phyloP scores from a whole-genome alignment of 2,329 filamentous ascomycete genomes.

The Alternaria atra region DNA sequence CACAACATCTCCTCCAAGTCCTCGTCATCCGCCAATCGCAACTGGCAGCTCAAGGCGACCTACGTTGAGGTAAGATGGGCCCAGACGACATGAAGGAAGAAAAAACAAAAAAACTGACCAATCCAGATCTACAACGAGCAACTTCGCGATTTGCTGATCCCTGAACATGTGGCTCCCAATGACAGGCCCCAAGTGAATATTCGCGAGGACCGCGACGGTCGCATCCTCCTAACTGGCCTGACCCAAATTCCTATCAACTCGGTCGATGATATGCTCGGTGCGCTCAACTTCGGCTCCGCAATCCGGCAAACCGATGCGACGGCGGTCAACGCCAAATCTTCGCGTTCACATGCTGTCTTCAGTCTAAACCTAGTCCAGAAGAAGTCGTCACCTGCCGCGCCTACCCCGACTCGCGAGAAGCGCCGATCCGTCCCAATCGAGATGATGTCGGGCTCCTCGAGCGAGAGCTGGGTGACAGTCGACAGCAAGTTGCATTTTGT shows the following conservation, averaged over 20 bases:
- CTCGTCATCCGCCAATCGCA: constrained; percentile 67
- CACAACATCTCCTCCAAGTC: constrained; percentile 54
- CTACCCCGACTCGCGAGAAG: constrained; percentile 72
- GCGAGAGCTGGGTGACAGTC: constrained; percentile 76
- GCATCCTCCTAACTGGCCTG: constrained; percentile 91
- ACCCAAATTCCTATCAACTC: constrained; percentile 89
- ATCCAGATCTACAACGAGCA: constrained; percentile 94
- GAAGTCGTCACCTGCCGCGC: constrained; percentile 64
- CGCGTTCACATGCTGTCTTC: constrained; percentile 96
- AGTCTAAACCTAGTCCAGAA: constrained; percentile 92
- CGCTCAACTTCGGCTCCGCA: constrained; percentile 88
- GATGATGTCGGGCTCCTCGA: constrained; percentile 67
- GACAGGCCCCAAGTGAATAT: constrained; percentile 88
- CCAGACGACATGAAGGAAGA: background rate
- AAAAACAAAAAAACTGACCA: constrained; percentile 24
- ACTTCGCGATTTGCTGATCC: constrained; percentile 85
- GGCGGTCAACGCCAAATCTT: constrained; percentile 96
- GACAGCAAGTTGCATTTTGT: constrained; percentile 99
- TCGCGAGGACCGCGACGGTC: constrained; percentile 91
- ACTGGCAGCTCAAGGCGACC: constrained; percentile 91
- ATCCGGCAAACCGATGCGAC: constrained; percentile 98
- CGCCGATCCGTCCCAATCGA: constrained; percentile 88
- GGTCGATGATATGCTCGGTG: constrained; percentile 87
- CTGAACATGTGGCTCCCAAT: constrained; percentile 72
- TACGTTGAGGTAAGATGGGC: constrained; percentile 72